Evolutionary conservation across 345 rosid genomes (phyloP), one percentile per base, ranked within the genome.

Genomic region (Excoecaria cochinchinensis): DNA sequence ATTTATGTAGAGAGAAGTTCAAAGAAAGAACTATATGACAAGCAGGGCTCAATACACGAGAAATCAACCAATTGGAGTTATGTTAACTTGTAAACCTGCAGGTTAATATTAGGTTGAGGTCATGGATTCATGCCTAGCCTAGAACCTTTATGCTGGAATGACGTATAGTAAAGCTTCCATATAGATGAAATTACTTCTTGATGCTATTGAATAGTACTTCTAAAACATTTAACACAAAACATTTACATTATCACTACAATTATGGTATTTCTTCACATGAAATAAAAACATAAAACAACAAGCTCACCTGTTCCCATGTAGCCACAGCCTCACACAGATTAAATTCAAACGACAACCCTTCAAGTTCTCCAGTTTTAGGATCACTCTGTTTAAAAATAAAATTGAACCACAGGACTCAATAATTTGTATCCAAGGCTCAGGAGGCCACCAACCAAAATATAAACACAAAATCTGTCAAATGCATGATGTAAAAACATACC

Each of bases 261-360:
- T 52, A 52, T 16, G n/a, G 48, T 2, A 56, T n/a, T 56, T 24
- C 57, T 55, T n/a, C 24, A 1, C 19, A 16, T 55, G n/a, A n/a
- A 2, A 56, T 56, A n/a, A 42, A 19, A 48, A 69, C 12, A 19
- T 8, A 11, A 53, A 25, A 72, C 40, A 24, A 62, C 53, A 80
- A 17, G 50, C 80, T 81, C 81, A 88, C 89, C 88, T 84, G 87
- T 84, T 95, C 97, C 97, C 97, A 91, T n/a, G 93, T 90, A 70
- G 94, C 97, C 76, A 92, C 92, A 70, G 95, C 98, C 87, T 96
- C 99, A 15, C 97, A 96, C 22, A 90, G 84, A 81, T 93, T 75
- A 84, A 93, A 92, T 73, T 88, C 92, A 75, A 91, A 93, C 9
- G 92, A 85, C 38, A 96, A 80, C 53, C 91, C 89, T 84, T 96